phyloP scores from a whole-genome alignment of 2,329 filamentous ascomycete genomes.

The Aquanectria penicillioides region DNA sequence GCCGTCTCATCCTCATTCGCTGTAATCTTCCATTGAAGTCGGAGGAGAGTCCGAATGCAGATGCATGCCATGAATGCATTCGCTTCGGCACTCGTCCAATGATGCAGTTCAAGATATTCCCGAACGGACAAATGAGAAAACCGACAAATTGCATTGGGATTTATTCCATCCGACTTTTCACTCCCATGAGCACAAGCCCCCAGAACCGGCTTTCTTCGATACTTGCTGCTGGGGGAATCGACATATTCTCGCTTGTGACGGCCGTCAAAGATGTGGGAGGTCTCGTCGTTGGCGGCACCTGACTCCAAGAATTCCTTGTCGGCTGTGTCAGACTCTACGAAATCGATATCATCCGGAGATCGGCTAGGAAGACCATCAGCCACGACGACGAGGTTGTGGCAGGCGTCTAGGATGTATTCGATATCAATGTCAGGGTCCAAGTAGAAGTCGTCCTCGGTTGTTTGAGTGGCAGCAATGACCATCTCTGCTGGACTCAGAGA shows the following conservation, averaged over 20 bases:
- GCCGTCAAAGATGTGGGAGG: too few species aligned
- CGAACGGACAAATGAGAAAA: slow-evolving; percentile 4
- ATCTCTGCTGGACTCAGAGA: slow-evolving; percentile 7
- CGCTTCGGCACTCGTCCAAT: slow-evolving; percentile 1
- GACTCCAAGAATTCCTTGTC: too few species aligned
- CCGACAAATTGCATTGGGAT: background rate
- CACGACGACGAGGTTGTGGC: slow-evolving; percentile 1
- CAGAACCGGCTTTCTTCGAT: too few species aligned
- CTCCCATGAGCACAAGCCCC: too few species aligned
- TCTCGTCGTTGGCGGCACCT: too few species aligned
- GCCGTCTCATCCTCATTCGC: background rate
- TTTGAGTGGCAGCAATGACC: slow-evolving; percentile 1
- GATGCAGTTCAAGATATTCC: slow-evolving; percentile 5
- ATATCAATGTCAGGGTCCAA: slow-evolving; percentile 8
- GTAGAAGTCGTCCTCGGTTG: background rate
- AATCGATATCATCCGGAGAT: too few species aligned
- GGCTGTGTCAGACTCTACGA: too few species aligned
- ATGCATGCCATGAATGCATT: background rate
- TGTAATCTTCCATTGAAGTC: background rate
- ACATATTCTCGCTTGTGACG: too few species aligned
- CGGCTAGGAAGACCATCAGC: background rate
- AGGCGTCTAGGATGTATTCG: slow-evolving; percentile 6
- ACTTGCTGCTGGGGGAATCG: too few species aligned
- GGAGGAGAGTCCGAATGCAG: background rate
- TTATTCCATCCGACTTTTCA: background rate